phyloP scores from a whole-genome alignment of 371 early-diverging fungal genomes.

The Coemansia linderi region DNA sequence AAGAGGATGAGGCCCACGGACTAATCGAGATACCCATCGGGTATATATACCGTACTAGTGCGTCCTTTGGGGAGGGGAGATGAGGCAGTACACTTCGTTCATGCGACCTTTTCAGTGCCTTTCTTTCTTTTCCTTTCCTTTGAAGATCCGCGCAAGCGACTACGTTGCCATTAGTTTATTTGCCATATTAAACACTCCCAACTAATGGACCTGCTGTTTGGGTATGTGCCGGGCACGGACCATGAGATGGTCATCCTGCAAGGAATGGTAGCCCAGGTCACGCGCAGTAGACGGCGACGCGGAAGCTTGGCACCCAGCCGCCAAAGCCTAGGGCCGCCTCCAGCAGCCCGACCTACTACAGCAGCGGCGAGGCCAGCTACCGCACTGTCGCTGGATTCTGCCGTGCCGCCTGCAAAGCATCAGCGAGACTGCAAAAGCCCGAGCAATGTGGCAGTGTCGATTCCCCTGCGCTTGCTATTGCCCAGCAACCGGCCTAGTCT shows the following conservation, averaged over 20 bases:
- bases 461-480: slow-evolving; percentile 37
- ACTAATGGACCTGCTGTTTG: slow-evolving; percentile 17
- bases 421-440: slow-evolving; percentile 14
- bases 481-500: slow-evolving; percentile 13
- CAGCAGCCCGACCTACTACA: background rate
- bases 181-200: background rate
- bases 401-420: slow-evolving; percentile 2
- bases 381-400: background rate
- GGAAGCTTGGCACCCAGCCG: slow-evolving; percentile 8
- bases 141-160: background rate
- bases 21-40: background rate
- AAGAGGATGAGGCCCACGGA: background rate
- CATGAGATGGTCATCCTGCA: slow-evolving; percentile 40
- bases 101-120: background rate
- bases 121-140: background rate
- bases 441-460: slow-evolving; percentile 22
- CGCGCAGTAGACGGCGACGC: slow-evolving; percentile 30
- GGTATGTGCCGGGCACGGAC: slow-evolving; percentile 31
- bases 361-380: background rate
- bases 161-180: background rate
- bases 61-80: background rate
- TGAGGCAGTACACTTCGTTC: background rate
- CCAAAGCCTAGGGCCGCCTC: slow-evolving; percentile 8
- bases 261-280: slow-evolving; percentile 45
- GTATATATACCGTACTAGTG: slow-evolving; percentile 1